These are phyloP conservation scores for Penicillium goetzii DNA, from an alignment of 495 filamentous ascomycete species.

Conservation along the genomic window DNA sequence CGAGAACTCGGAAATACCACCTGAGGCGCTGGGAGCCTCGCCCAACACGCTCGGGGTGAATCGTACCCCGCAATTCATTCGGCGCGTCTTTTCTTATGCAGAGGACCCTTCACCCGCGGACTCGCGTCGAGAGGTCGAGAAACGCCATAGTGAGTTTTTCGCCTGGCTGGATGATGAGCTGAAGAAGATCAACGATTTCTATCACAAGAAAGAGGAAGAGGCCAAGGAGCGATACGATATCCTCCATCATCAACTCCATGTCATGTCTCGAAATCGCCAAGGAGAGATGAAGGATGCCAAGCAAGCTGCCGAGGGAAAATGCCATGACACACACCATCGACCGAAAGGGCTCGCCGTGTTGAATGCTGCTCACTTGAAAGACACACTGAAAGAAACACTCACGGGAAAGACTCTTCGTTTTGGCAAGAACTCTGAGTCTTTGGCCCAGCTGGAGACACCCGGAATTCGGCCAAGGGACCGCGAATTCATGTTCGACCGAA, in stretches of 20 bases:
- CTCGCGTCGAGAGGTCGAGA: slow-evolving; percentile 53
- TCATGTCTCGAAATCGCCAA: slow-evolving; percentile 80
- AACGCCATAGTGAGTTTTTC: slow-evolving; percentile 76
- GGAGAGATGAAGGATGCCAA: slow-evolving; percentile 61
- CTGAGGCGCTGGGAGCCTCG: neutral
- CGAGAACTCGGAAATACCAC: neutral
- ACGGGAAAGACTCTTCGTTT: slow-evolving; percentile 41
- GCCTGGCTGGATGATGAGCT: slow-evolving; percentile 76
- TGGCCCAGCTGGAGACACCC: slow-evolving; percentile 56
- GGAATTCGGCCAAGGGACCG: slow-evolving; percentile 35
- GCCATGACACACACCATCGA: slow-evolving; percentile 16
- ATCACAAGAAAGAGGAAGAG: slow-evolving; percentile 79
- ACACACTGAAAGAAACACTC: slow-evolving; percentile 32
- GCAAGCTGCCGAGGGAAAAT: slow-evolving; percentile 9
- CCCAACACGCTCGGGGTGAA: slow-evolving; percentile 7
- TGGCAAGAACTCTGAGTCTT: slow-evolving; percentile 61
- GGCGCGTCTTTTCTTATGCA: slow-evolving; percentile 40
- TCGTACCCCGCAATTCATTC: slow-evolving; percentile 40
- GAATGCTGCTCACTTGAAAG: slow-evolving; percentile 23
- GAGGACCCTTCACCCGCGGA: slow-evolving; percentile 44
- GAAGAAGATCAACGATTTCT: slow-evolving; percentile 85
- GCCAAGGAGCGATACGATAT: slow-evolving; percentile 69
- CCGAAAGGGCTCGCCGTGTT: slow-evolving; percentile 24
- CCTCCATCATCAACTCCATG: slow-evolving; percentile 79
- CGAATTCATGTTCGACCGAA: slow-evolving; percentile 42